Evolutionary conservation across 495 filamentous ascomycete species (phyloP).

Genomic region (Endocarpon pusillum): DNA sequence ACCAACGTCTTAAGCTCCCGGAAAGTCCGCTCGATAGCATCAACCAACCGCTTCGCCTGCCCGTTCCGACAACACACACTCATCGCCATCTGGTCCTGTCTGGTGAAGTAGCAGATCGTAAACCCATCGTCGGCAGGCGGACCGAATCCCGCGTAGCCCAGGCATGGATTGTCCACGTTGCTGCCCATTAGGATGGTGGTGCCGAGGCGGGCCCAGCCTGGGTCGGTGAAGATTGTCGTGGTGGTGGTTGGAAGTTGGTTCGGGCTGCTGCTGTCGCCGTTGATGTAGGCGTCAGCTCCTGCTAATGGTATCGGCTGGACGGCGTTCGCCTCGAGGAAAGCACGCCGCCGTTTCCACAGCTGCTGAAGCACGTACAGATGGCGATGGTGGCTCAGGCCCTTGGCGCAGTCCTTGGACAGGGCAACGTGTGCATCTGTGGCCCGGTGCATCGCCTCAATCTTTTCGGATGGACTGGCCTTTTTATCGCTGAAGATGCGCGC

Average conservation of each 20-base stretch:
- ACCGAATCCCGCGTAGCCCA: slow-evolving; percentile 3
- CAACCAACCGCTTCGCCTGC: slow-evolving; percentile 2
- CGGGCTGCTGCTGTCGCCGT: neutral
- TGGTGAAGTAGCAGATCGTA: slow-evolving; percentile 2
- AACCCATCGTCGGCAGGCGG: slow-evolving; percentile 2
- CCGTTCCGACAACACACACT: slow-evolving; percentile 2
- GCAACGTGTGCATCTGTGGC: neutral
- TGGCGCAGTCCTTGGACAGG: slow-evolving; percentile 3
- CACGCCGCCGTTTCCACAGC: slow-evolving; percentile 3
- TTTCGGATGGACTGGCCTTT: no score
- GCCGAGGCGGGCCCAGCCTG: slow-evolving; percentile 1
- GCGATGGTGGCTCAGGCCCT: slow-evolving; percentile 1
- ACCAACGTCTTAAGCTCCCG: no score
- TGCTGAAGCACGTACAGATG: slow-evolving; percentile 5
- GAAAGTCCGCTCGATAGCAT: no score
- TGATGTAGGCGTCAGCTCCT: no score
- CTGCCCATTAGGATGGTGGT: slow-evolving; percentile 4
- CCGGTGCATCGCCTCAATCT: neutral
- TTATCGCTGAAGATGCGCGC: slow-evolving; percentile 2
- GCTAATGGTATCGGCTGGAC: no score
- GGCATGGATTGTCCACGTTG: slow-evolving; percentile 3
- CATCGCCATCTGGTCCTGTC: slow-evolving; percentile 1
- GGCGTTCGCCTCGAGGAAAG: slow-evolving; percentile 6
- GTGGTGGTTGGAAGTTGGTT: neutral
- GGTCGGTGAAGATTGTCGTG: slow-evolving; percentile 3